phyloP scores from a whole-genome alignment of 495 filamentous ascomycete genomes.

The Lophium mytilinum region DNA sequence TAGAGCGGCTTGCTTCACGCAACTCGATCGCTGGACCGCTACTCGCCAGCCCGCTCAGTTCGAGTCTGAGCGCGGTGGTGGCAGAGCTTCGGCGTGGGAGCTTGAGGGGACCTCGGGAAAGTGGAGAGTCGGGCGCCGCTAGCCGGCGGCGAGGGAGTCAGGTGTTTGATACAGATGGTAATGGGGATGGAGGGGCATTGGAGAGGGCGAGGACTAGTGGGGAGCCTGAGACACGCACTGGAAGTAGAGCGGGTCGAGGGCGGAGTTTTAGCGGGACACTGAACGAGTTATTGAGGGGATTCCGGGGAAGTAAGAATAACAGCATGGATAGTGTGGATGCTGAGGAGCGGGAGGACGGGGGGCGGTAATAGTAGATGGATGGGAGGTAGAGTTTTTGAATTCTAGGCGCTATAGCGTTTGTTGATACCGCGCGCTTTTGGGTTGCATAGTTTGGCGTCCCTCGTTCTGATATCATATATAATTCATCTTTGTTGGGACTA shows the following conservation, averaged over 20 bases:
- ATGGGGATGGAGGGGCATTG: constrained; percentile 6
- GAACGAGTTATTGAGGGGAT: constrained; percentile 24
- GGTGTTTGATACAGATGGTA: constrained; percentile 1
- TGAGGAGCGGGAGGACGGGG: constrained; percentile 1
- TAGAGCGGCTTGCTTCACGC: constrained; percentile 15
- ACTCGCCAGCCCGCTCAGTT: constrained; percentile 26
- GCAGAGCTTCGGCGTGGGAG: constrained; percentile 40
- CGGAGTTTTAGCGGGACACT: constrained; percentile 31
- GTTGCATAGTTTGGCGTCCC: not conserved
- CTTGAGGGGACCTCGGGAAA: not conserved
- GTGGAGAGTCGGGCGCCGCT: not conserved
- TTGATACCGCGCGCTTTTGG: not conserved
- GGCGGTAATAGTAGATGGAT: not conserved
- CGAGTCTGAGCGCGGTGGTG: constrained; percentile 31
- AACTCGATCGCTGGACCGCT: constrained; percentile 27
- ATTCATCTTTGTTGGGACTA: too few relatives aligned
- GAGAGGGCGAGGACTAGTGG: constrained; percentile 5
- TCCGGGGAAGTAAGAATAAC: not conserved
- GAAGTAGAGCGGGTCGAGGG: constrained; percentile 11
- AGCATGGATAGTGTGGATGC: constrained; percentile 1
- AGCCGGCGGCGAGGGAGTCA: not conserved
- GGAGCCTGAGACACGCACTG: not conserved
- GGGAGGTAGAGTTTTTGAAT: not conserved
- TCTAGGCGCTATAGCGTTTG: not conserved
- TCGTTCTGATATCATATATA: not conserved